Conservation (phyloP, 805 yeast genomes). For the Pichia sporocuriosa region DNA sequence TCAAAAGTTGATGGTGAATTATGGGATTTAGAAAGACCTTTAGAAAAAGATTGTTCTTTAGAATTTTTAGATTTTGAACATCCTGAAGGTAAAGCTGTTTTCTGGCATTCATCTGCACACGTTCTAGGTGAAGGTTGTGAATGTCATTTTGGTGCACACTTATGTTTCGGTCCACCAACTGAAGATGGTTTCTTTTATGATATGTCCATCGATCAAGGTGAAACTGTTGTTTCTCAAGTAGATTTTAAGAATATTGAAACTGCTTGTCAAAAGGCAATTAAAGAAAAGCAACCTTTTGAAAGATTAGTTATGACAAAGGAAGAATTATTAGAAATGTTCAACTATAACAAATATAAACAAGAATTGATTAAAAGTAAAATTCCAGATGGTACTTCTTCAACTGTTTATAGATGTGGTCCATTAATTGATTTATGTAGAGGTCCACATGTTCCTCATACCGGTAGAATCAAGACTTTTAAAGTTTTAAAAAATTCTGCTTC, state of each 20-base stretch:
- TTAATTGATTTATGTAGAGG: constrained; percentile 95
- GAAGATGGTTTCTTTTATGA: constrained; percentile 97
- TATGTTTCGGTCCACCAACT: constrained; percentile 94
- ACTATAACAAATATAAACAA: constrained; percentile 93
- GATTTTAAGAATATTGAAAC: constrained; percentile 83
- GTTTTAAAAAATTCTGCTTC: constrained; percentile 93
- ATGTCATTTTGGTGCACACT: constrained; percentile 90
- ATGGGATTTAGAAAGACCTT: constrained; percentile 95
- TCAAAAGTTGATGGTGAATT: constrained; percentile 83
- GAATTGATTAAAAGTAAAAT: constrained; percentile 78
- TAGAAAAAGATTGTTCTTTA: constrained; percentile 62
- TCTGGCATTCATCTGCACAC: constrained; percentile 99
- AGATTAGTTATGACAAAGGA: constrained; percentile 90
- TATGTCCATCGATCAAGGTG: constrained; percentile 77
- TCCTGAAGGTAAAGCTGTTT: constrained; percentile 91
- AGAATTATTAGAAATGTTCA: constrained; percentile 85
- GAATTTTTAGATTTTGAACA: constrained; percentile 87
- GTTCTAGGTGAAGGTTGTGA: constrained; percentile 97
- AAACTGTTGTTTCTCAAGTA: constrained; percentile 65
- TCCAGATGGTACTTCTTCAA: constrained; percentile 93
- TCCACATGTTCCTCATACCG: constrained; percentile 97
- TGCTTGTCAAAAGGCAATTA: constrained; percentile 82
- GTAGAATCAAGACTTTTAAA: constrained; percentile 90
- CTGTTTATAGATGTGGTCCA: constrained; percentile 97
- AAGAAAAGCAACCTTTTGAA: constrained; percentile 92